Conservation (phyloP, 2,329 filamentous ascomycete species). For the Aspergillus sp. region DNA sequence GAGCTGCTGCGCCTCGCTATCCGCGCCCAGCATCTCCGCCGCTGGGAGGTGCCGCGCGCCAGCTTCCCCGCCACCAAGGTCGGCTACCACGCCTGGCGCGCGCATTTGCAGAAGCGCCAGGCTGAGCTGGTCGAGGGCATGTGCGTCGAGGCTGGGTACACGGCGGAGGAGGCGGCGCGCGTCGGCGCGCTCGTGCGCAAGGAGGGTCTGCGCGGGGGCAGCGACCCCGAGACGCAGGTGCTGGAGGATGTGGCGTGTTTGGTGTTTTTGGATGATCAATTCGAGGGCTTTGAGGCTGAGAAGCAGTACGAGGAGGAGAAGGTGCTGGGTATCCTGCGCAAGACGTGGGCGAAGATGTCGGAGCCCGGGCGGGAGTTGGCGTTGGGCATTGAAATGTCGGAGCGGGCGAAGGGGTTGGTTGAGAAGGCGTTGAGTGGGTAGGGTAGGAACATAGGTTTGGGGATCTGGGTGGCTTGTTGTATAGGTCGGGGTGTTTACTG, state of each 20-base stretch:
- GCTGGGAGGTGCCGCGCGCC: slow-evolving; percentile 77
- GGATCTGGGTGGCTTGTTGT: background rate
- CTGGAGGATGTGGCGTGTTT: slow-evolving; percentile 84
- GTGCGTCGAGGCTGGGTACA: slow-evolving; percentile 51
- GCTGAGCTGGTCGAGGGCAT: slow-evolving; percentile 58
- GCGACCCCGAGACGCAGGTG: slow-evolving; percentile 58
- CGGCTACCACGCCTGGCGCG: slow-evolving; percentile 79
- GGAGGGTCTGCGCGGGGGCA: slow-evolving; percentile 59
- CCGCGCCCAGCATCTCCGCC: slow-evolving; percentile 78
- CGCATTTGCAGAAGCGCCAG: slow-evolving; percentile 69
- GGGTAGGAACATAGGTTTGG: background rate
- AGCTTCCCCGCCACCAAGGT: slow-evolving; percentile 70
- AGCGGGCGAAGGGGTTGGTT: slow-evolving; percentile 60
- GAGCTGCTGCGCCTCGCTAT: slow-evolving; percentile 71
- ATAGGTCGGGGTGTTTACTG: background rate
- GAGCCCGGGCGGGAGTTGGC: slow-evolving; percentile 61
- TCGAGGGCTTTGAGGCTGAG: slow-evolving; percentile 68
- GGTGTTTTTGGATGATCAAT: slow-evolving; percentile 83
- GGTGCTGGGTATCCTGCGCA: slow-evolving; percentile 66
- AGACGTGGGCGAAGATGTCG: slow-evolving; percentile 77
- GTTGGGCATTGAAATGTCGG: slow-evolving; percentile 63
- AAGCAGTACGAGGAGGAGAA: slow-evolving; percentile 67
- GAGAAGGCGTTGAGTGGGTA: slow-evolving; percentile 57
- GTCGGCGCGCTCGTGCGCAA: slow-evolving; percentile 75
- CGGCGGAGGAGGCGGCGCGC: slow-evolving; percentile 54